Evolutionary conservation across 176 grass and related monocot genomes (phyloP).

Genomic region (Tuctoria greenei): DNA sequence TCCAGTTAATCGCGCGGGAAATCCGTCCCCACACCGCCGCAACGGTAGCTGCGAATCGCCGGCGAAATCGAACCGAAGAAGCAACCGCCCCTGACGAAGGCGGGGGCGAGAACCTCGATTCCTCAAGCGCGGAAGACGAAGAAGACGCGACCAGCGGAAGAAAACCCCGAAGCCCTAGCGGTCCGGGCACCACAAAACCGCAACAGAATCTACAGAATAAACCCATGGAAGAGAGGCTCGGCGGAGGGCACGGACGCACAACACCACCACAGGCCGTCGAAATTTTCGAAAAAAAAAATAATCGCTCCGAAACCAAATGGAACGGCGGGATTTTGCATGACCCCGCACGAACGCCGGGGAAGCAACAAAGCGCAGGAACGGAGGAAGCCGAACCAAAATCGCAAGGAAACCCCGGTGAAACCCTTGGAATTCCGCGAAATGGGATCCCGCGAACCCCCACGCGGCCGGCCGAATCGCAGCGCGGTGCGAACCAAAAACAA

Average conservation of each 20-base stretch:
- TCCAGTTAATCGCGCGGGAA: background rate
- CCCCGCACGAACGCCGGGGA: too few species aligned
- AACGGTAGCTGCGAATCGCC: background rate
- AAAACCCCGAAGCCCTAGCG: background rate
- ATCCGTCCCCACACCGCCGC: background rate
- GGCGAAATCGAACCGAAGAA: background rate
- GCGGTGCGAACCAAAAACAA: too few species aligned
- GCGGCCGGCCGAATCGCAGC: too few species aligned
- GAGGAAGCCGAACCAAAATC: too few species aligned
- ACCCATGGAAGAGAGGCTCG: background rate
- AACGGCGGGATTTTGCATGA: background rate
- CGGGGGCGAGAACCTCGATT: background rate
- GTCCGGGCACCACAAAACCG: background rate
- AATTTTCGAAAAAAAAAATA: background rate
- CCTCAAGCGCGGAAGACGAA: background rate
- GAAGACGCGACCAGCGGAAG: background rate
- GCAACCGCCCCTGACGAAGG: background rate
- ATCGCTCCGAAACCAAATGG: background rate
- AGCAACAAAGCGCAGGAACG: too few species aligned
- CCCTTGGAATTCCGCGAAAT: too few species aligned
- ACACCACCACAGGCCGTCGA: background rate
- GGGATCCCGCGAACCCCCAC: too few species aligned
- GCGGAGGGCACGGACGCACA: background rate
- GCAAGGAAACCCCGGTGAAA: too few species aligned
- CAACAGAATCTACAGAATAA: background rate